A percentile compares a stretch with the other conserved stretches of the same genome.
phyloP scores from a whole-genome alignment of 2,329 filamentous ascomycete genomes.

The Diplodia seriata region DNA sequence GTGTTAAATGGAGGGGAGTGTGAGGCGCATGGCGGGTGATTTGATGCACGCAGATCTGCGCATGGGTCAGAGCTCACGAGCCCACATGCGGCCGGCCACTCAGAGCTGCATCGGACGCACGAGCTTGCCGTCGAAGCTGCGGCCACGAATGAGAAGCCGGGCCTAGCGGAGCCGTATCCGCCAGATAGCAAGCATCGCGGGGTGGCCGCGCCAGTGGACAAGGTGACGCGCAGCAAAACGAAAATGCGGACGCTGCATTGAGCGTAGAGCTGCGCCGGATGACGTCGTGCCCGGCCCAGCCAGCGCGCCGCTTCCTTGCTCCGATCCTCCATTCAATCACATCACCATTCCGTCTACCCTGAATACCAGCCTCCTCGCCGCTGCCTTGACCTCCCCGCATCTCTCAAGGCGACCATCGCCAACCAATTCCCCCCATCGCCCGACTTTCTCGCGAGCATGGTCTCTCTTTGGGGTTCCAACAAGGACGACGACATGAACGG shows the following conservation, averaged over 20 bases:
- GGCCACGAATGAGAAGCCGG: neutral
- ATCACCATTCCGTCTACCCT: slow-evolving; percentile 2
- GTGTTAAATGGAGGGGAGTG: neutral
- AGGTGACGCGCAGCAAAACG: slow-evolving; percentile 18
- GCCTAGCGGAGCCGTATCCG: neutral
- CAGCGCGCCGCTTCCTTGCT: slow-evolving; percentile 9
- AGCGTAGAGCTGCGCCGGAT: slow-evolving; percentile 8
- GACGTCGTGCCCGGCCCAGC: slow-evolving; percentile 24
- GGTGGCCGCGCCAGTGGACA: neutral
- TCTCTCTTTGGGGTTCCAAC: slow-evolving; percentile 61
- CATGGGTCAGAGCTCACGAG: slow-evolving; percentile 17
- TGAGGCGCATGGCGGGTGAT: slow-evolving; percentile 2
- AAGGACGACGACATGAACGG: slow-evolving; percentile 54
- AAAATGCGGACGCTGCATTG: neutral
- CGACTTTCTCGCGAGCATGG: slow-evolving; percentile 45
- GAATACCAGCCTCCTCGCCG: neutral
- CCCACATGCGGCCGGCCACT: slow-evolving; percentile 3
- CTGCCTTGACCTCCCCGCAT: neutral
- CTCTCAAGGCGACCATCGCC: neutral
- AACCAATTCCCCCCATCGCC: neutral
- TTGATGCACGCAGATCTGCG: slow-evolving; percentile 12
- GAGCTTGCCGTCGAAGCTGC: neutral
- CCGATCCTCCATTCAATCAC: slow-evolving; percentile 26
- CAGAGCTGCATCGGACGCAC: neutral
- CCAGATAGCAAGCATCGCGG: neutral